Percentiles rank a stretch among this genome's conserved stretches.
These are phyloP conservation scores for Saprolegnia diclina DNA, from an alignment of 352 stramenopile species.

Conservation along the genomic window DNA sequence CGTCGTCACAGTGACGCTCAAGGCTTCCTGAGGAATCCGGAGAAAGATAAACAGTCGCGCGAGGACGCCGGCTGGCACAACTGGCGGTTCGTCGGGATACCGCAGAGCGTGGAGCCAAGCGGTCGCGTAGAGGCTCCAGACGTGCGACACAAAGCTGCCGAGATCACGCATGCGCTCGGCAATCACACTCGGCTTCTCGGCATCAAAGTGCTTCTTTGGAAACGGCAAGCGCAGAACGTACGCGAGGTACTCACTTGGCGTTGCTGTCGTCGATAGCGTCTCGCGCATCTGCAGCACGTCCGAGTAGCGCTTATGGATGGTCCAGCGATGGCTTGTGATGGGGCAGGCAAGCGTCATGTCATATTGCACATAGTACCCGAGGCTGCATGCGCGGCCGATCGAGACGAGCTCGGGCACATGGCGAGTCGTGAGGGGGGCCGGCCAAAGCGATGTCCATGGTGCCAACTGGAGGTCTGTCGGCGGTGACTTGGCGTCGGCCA, in stretches of 20 bases:
- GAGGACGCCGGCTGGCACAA: no score
- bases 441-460: no score
- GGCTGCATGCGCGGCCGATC: no score
- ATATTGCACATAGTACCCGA: background rate
- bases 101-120: no score
- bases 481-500: no score
- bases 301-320: constrained; percentile 17
- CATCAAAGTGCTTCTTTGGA: constrained; percentile 25
- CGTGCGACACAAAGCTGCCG: background rate
- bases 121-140: constrained; percentile 13
- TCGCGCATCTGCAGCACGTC: constrained; percentile 16
- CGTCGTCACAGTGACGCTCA: no score
- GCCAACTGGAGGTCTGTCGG: no score
- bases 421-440: no score
- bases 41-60: no score
- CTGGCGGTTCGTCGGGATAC: no score
- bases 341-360: background rate
- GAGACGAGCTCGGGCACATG: no score
- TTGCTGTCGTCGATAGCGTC: background rate
- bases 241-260: background rate
- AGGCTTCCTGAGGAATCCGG: no score
- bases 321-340: background rate
- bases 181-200: background rate
- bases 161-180: background rate
- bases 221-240: constrained; percentile 17